Percentiles rank a stretch among this genome's conserved stretches.
Conservation (phyloP, 2,329 filamentous ascomycete species). For the Xylaria sp. region DNA sequence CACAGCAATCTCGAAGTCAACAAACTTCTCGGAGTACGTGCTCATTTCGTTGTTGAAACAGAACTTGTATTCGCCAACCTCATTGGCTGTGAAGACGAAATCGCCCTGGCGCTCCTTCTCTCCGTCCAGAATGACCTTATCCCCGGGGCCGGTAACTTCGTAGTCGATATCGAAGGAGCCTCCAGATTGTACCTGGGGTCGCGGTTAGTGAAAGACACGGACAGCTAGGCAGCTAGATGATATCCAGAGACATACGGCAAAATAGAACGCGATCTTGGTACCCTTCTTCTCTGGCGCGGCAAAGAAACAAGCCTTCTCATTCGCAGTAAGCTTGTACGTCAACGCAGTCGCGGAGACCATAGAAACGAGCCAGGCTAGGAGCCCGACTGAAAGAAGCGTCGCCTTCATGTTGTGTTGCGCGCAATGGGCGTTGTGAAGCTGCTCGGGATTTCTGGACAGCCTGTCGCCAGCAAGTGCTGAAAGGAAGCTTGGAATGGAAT, state of each 20-base stretch:
- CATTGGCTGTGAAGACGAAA: slow-evolving; percentile 94
- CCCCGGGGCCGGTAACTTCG: slow-evolving; percentile 77
- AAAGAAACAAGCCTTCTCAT: slow-evolving; percentile 97
- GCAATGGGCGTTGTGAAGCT: slow-evolving; percentile 25
- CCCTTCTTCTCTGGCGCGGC: slow-evolving; percentile 74
- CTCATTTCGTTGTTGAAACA: slow-evolving; percentile 99
- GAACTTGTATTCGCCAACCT: slow-evolving; percentile 88
- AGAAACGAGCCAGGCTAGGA: slow-evolving; percentile 71
- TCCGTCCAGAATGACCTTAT: slow-evolving; percentile 81
- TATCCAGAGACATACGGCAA: slow-evolving; percentile 69
- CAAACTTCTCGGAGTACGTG: slow-evolving; percentile 94
- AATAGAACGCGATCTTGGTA: slow-evolving; percentile 96
- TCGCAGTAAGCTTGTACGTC: slow-evolving; percentile 87
- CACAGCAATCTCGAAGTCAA: slow-evolving; percentile 97
- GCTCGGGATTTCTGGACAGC: slow-evolving; percentile 26
- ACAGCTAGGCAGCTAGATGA: background rate
- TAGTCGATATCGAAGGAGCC: slow-evolving; percentile 98
- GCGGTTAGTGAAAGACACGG: slow-evolving; percentile 7
- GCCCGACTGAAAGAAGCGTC: slow-evolving; percentile 62
- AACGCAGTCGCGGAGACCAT: slow-evolving; percentile 83
- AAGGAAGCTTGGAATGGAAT: slow-evolving; percentile 4
- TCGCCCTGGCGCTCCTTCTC: slow-evolving; percentile 93
- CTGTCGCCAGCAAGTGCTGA: slow-evolving; percentile 25
- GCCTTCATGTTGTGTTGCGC: slow-evolving; percentile 63
- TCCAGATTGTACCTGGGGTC: slow-evolving; percentile 85